Base-by-base conservation (phyloP, 2,329 filamentous ascomycete genomes). In the Nemania serpens region DNA sequence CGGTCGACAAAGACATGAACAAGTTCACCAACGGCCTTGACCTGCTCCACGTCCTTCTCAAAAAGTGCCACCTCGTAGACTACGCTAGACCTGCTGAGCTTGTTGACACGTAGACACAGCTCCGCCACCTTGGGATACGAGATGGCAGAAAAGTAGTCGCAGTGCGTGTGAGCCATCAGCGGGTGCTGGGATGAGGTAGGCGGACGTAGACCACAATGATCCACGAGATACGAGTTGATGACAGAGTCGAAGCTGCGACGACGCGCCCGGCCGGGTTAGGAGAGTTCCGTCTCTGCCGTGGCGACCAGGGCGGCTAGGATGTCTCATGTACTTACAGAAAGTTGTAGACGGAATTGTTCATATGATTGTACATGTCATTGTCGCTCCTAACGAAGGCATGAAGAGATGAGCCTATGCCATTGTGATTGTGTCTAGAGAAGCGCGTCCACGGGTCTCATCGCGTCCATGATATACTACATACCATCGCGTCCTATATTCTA, bases 361-460 rank as follows among this genome's bases (percentile, higher is more conserved):
- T 87, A 74, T 98, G 94, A 62, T 91, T 84, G 76, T 95, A 97
- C 91, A 96, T 95, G 78, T 97, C 93, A 73, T 96, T 96, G 76
- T 97, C 93, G 74, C 86, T 88, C 91, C 91, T 93, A 63, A 46
- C 13, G 7, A 46, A 29, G n/a, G 13, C 41, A 34, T 25, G 7
- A 34, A 66, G 48, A 63, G 48, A 67, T 50, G 62, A 59, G 51
- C 65, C 18, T 65, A 43, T 36, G 34, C 17, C 29, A n/a, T n/a
- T n/a, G n/a, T n/a, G n/a, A n/a, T n/a, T 29, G 68, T 47, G 53
- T 18, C 68, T 39, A 52, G 56, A 48, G 22, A 53, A 17, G 29
- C 36, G 36, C n/a, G 41, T 33, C n/a, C n/a, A n/a, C n/a, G n/a
- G n/a, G n/a, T n/a, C n/a, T n/a, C n/a, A n/a, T n/a, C 36, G 36